phyloP scores from a whole-genome alignment of 306 rosid genomes.

The Gastrolobium villosum region DNA sequence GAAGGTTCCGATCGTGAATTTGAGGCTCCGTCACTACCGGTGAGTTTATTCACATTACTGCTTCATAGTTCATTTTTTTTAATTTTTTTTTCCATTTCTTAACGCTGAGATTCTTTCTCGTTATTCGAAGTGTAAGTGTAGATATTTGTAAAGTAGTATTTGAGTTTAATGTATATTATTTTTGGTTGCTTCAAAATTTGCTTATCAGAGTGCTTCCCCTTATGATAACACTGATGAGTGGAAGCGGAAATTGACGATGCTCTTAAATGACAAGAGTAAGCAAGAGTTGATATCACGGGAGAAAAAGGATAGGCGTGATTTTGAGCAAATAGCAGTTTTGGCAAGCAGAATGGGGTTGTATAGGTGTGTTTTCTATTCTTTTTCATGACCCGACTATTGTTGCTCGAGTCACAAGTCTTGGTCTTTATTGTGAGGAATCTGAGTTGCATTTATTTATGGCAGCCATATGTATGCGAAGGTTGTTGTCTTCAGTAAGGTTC shows the following conservation, averaged over 20 bases:
- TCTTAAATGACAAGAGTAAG: slow-evolving; percentile 70
- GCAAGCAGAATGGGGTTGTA: slow-evolving; percentile 87
- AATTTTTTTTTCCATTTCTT: too few species aligned
- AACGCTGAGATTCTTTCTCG: background rate
- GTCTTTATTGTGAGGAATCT: slow-evolving; percentile 38
- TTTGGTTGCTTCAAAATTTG: slow-evolving; percentile 37
- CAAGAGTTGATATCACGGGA: slow-evolving; percentile 86
- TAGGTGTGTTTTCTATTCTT: slow-evolving; percentile 60
- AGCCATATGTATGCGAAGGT: slow-evolving; percentile 88
- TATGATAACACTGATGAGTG: slow-evolving; percentile 61
- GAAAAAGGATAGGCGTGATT: slow-evolving; percentile 85
- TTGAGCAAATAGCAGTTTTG: slow-evolving; percentile 73
- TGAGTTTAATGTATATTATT: background rate
- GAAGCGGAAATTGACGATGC: slow-evolving; percentile 66
- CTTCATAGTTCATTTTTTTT: background rate
- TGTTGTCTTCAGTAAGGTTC: slow-evolving; percentile 87
- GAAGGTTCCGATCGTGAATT: slow-evolving; percentile 64
- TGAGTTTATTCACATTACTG: slow-evolving; percentile 36
- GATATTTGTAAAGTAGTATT: background rate
- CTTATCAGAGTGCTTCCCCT: slow-evolving; percentile 60
- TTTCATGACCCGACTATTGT: background rate
- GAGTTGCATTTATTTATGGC: slow-evolving; percentile 52
- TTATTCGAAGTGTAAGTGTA: background rate
- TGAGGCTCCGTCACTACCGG: slow-evolving; percentile 54
- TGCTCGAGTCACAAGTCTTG: slow-evolving; percentile 27